These are phyloP conservation scores for Cutaneotrichosporon spelunceum DNA, from an alignment of 1,284 basidiomycete genomes.

Conservation along the genomic window DNA sequence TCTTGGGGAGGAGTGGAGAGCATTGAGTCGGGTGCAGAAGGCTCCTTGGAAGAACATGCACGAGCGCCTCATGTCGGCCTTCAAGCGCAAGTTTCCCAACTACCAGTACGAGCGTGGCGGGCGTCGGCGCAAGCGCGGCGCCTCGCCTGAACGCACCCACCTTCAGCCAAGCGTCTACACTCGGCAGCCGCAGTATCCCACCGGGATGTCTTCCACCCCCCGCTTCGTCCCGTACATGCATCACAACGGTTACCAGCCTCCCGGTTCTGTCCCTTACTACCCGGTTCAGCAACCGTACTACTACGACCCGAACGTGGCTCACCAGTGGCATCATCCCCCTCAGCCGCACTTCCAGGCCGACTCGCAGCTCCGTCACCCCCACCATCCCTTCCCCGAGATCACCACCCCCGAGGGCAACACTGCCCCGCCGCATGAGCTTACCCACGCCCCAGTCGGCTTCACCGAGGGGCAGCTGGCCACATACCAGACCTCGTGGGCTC, in stretches of 20 bases:
- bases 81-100: slow-evolving; percentile 29
- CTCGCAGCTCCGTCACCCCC: too few species aligned
- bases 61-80: slow-evolving; percentile 22
- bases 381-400: too few species aligned
- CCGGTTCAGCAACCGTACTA: not conserved
- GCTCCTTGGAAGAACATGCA: slow-evolving; percentile 24
- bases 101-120: slow-evolving; percentile 29
- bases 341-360: too few species aligned
- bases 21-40: slow-evolving; percentile 19
- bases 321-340: not conserved
- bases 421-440: too few species aligned
- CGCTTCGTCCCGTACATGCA: slow-evolving; percentile 6
- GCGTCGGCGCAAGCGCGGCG: slow-evolving; percentile 15
- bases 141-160: not conserved
- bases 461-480: too few species aligned
- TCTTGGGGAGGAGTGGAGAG: slow-evolving; percentile 25
- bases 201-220: not conserved
- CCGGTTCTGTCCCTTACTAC: not conserved
- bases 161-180: not conserved
- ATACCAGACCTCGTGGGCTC: too few species aligned
- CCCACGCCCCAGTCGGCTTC: too few species aligned
- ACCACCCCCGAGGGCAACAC: too few species aligned
- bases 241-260: not conserved
- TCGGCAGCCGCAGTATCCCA: not conserved
- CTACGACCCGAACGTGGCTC: not conserved